phyloP scores from a whole-genome alignment of 1,284 basidiomycete species.

The Trametes sp. region DNA sequence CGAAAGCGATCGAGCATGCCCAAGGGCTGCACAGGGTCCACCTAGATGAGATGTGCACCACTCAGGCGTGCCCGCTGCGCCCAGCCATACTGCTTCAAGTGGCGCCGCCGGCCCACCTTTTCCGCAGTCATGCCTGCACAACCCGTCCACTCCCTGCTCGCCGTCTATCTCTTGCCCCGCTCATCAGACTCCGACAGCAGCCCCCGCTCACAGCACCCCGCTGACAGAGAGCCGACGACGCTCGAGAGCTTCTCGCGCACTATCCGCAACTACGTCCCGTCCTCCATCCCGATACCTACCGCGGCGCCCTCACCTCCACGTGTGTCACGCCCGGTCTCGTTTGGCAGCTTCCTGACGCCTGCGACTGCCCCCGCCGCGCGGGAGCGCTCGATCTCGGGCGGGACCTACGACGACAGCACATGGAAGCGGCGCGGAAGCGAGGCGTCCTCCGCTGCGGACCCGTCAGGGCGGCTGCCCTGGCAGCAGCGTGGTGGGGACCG shows the following conservation, averaged over 20 bases:
- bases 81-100: neutral
- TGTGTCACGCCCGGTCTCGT: conserved; percentile 57
- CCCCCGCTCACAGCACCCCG: conserved; percentile 18
- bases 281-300: conserved; percentile 56
- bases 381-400: conserved; percentile 14
- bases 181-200: conserved; percentile 17
- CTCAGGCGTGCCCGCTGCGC: conserved; percentile 18
- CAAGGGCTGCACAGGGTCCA: too few relatives aligned
- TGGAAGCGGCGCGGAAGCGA: conserved; percentile 35
- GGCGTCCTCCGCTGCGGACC: conserved; percentile 23
- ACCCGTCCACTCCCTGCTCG: conserved; percentile 8
- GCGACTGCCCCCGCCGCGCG: conserved; percentile 22
- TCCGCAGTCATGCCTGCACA: conserved; percentile 14
- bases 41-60: conserved; percentile 15
- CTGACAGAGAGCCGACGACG: conserved; percentile 52
- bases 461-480: neutral
- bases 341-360: conserved; percentile 50
- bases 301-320: conserved; percentile 56
- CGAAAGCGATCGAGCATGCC: too few relatives aligned
- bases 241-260: conserved; percentile 59
- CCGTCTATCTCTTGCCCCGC: conserved; percentile 8
- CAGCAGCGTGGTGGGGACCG: conserved; percentile 6
- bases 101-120: neutral
- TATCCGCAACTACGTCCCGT: conserved; percentile 60
- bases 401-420: conserved; percentile 1